Evolutionary conservation across 1,284 basidiomycete species (phyloP), one percentile per base, ranked within the genome.

Genomic region (Pseudozyma tsukubaensis): DNA sequence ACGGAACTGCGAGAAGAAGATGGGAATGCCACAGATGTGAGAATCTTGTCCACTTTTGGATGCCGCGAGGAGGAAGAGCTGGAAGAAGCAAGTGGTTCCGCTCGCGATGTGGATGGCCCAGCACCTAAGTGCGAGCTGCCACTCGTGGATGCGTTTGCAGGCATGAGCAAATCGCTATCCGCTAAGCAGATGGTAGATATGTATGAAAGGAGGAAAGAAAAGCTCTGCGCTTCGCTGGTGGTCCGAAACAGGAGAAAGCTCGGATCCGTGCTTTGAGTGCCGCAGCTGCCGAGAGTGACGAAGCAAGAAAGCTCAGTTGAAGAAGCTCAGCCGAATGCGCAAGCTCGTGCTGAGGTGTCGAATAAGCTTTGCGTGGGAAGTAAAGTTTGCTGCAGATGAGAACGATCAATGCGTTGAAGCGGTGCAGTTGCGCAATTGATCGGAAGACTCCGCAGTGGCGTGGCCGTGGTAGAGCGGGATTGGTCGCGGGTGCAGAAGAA

Each of bases 21-120:
- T 0, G 66, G 59, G 24, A 69, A 69, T 5, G 19, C 56, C 6
- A 59, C 49, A 3, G 66, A 34, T 1, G 59, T 59, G 14, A 55
- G 42, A 56, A 69, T 69, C 48, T 45, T 69, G 9, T 69, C 66
- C 24, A 55, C 21, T 34, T 54, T 50, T 18, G 54, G 36, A 11
- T 35, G 59, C 12, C 55, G 51, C 34, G 47, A 50, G 24, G 48
- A 44, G 19, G 53, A 49, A 13, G 35, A 45, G 24, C 40, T 51
- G 8, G 59, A 32, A 40, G 50, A 24, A 32, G 37, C 42, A n/a
- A n/a, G n/a, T n/a, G n/a, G n/a, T 29, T 45, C 34, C 24, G 39
- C 29, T 32, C 44, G n/a, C n/a, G n/a, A n/a, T n/a, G n/a, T n/a
- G n/a, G n/a, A n/a, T n/a, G n/a, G 45, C 18, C 21, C 45, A 19